Evolutionary conservation across 176 grass and related monocot genomes (phyloP), one percentile per base, ranked within the genome.

Genomic region (Aechmea fasciata): DNA sequence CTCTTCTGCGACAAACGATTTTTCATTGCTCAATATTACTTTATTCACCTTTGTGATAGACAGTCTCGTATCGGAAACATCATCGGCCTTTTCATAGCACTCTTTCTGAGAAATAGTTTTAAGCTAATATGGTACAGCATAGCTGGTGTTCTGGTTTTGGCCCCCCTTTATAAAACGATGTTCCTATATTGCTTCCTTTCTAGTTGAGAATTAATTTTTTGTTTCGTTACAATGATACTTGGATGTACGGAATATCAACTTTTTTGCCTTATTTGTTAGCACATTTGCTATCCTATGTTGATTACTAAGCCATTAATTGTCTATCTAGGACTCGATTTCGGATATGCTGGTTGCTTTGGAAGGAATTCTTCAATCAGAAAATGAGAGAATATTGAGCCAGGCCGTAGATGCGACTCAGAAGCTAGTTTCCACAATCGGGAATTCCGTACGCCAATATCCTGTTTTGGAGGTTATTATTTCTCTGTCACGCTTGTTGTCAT

Each of bases 401-500:
- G 84, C 84, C 51, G 82, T 76, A 22, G 79, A 85, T 77, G 82
- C 75, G 65, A 80, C 52, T 49, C 72, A 70, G 22, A 87, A 85
- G 47, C 75, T 91, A 23, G 69, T 85, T 71, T 77, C 50, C 13
- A 53, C 29, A 13, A n/a, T 80, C 61, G 81, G 88, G 1, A 75
- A 73, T 71, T 85, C 76, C 41, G 49, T 85, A 64, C 69, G 79
- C 52, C 79, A 85, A 51, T 90, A 89, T 65, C 65, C 79, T 71
- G 49, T 84, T 65, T 25, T 85, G 61, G 81, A 90, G 25, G 71
- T 92, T 66, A 81, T 80, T 66, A 68, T 70, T 11, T 83, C 65
- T 71, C 73, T 97, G 29, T 90, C 84, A 13, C 50, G 51, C 66
- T 76, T 90, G 1, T 78, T 92, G 51, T 81, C 86, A 64, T 69